Conservation (phyloP, 208 protist species). For the Kentomonas sorsogonicus region DNA sequence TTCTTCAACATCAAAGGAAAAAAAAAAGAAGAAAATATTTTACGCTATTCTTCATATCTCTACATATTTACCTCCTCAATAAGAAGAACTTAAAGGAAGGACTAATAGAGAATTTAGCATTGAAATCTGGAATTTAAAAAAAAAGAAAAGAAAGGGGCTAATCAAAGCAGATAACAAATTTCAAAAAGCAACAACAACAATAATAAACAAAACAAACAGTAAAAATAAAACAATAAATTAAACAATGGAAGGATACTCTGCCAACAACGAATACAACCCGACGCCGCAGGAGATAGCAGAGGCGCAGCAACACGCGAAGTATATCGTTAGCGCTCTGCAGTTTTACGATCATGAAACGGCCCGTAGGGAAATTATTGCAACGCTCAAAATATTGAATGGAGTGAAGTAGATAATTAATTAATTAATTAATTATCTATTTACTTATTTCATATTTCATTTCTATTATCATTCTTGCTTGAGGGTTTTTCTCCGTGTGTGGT, state of each 20-base stretch:
- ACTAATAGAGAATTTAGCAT: not conserved
- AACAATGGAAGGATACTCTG: no score
- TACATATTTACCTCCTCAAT: not conserved
- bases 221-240: not conserved
- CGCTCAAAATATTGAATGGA: constrained; percentile 27
- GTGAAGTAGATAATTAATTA: constrained; percentile 14
- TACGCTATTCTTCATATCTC: not conserved
- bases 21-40: not conserved
- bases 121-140: no score
- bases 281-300: constrained; percentile 39
- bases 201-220: not conserved
- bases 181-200: not conserved
- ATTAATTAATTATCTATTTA: not conserved
- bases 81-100: not conserved
- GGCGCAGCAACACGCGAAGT: constrained; percentile 43
- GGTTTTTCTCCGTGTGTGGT: no score
- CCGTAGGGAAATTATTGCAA: constrained; percentile 23
- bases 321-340: constrained; percentile 54
- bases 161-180: not conserved
- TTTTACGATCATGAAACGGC: constrained; percentile 50
- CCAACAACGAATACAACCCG: constrained; percentile 7
- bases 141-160: not conserved
- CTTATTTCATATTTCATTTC: not conserved
- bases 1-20: not conserved
- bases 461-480: no score